Conservation (phyloP, 805 yeast species). For the Debaryomyces castellii region DNA sequence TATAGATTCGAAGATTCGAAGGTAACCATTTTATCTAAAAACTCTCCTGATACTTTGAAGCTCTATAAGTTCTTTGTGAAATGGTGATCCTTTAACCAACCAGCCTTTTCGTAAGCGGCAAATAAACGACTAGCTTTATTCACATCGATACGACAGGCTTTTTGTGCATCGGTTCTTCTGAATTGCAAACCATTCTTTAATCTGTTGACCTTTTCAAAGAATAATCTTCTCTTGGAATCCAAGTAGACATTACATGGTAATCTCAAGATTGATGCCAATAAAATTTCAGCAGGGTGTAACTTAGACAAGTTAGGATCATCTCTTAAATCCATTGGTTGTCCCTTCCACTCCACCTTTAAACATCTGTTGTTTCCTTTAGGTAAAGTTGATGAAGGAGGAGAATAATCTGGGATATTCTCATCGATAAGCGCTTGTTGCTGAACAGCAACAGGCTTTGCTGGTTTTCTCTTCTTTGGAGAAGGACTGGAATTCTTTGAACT, state of each 20-base stretch:
- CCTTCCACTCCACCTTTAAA: slow-evolving; percentile 94
- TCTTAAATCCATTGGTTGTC: slow-evolving; percentile 90
- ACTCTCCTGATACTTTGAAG: background rate
- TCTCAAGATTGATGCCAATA: slow-evolving; percentile 83
- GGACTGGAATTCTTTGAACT: slow-evolving; percentile 4
- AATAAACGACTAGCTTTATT: slow-evolving; percentile 90
- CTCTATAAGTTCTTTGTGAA: slow-evolving; percentile 41
- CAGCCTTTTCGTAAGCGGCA: slow-evolving; percentile 88
- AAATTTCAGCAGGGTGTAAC: slow-evolving; percentile 89
- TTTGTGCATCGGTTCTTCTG: slow-evolving; percentile 96
- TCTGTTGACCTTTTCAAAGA: slow-evolving; percentile 84
- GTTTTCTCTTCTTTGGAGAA: slow-evolving; percentile 43
- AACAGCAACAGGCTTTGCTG: slow-evolving; percentile 35
- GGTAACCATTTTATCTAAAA: background rate
- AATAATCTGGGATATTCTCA: slow-evolving; percentile 75
- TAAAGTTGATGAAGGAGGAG: slow-evolving; percentile 67
- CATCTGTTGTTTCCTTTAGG: slow-evolving; percentile 67
- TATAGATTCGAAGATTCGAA: background rate
- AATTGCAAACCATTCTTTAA: slow-evolving; percentile 70
- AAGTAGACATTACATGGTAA: slow-evolving; percentile 83
- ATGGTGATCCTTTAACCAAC: slow-evolving; percentile 82
- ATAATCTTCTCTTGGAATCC: slow-evolving; percentile 67
- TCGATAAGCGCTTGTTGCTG: slow-evolving; percentile 56
- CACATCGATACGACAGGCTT: slow-evolving; percentile 95
- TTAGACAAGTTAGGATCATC: slow-evolving; percentile 69